Evolutionary conservation across 805 yeast genomes (phyloP), one percentile per base, ranked within the genome.

Genomic region (Wickerhamomyces ciferrii): DNA sequence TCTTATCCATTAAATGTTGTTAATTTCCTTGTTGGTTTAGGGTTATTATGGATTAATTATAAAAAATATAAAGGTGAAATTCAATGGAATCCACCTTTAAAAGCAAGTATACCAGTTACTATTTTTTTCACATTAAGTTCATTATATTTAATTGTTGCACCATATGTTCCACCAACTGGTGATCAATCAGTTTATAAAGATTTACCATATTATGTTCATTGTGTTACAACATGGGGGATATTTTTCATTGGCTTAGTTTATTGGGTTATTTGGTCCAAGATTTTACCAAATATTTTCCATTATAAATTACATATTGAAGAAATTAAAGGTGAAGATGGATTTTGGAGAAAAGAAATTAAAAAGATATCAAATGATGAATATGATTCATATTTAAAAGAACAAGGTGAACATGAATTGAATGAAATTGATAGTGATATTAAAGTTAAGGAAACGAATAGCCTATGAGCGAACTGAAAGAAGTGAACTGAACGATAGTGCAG

Each of bases 1-100:
- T 81, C 92, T 2, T 87, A 87, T 63, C 92, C 96, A 43, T 76
- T 83, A 68, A 84, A 87, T 59, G 83, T 87, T 43, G 84, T 87
- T 57, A 84, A 87, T 62, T 69, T 82, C 27, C 70, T 72, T 39
- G 80, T 87, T 36, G 81, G 85, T 17, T 56, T 74, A 44, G 96
- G 87, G 18, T 68, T 83, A 54, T 61, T 87, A 42, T 76, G 73
- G 60, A 65, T 85, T 43, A 77, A 82, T 61, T 70, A 75, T 62
- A 74, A 76, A 58, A 69, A 70, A 32, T 59, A 60, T 47, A 72
- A 69, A 54, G 87, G 87, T 11, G 63, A 60, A 42, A 52, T 69
- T 10, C 72, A 65, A 41, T 87, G 94, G 92, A 70, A 75, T 37
- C 90, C 94, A 40, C 87, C 89, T 23, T 72, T 87, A 58, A 76